Evolutionary conservation across 2,329 filamentous ascomycete species (phyloP), one percentile per base, ranked within the genome.

Genomic region (Alternaria sp.): DNA sequence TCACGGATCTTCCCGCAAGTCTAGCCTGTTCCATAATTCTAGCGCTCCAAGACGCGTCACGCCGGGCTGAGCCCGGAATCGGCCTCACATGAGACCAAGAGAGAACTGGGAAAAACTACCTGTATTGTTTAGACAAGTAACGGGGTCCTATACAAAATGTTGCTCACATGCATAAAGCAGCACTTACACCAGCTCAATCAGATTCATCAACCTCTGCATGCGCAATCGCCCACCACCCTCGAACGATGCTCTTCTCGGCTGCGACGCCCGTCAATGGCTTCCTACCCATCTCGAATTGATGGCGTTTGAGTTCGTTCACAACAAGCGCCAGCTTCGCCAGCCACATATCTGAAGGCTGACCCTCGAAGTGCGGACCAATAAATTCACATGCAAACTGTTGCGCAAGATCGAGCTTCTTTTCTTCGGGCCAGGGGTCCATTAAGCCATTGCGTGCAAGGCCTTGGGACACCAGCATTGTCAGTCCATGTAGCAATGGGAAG

Each of bases 201-300:
- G 19, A n/a, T 15, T 25, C 25, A 17, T 55, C 51, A 50, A 44
- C 51, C 51, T 60, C 58, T 12, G 19, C 19, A 21, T 56, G 23
- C 51, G 44, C 58, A 49, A 60, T 43, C 19, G 30, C 51, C 44
- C 43, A 60, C 50, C 50, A 55, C 6, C 57, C 51, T 36, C 50
- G 51, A 25, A 60, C 44, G 17, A 56, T 56, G 45, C 57, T 59
- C 49, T 47, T 54, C 40, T 59, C 57, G 13, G 57, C 57, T 12
- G 26, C 36, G n/a, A 13, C n/a, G 15, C 57, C 49, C 4, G 40
- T 36, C 40, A 54, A 46, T 32, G 57, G 47, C 57, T 43, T 56
- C 50, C 49, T 53, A 49, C 44, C 51, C 51, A 50, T 60, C 51
- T 60, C 58, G 28, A 60, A 56, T 26, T 44, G 58, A 49, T 60